Percentiles rank a stretch among this genome's conserved stretches.
phyloP scores from a whole-genome alignment of 192 early-diverging fungal species.

The Phlyctochytrium arcticum region DNA sequence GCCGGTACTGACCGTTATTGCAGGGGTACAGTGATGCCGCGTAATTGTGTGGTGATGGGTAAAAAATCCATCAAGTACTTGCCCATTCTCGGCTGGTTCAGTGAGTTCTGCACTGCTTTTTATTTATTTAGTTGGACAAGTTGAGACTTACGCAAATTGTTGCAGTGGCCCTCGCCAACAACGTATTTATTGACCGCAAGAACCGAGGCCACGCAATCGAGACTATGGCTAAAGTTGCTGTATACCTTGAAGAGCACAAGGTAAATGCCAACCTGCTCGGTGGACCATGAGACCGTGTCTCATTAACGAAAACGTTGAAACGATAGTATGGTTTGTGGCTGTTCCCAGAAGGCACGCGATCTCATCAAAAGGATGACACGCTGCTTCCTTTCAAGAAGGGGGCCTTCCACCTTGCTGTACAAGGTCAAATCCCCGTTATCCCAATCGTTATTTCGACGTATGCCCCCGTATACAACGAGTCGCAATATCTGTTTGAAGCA shows the following conservation, averaged over 20 bases:
- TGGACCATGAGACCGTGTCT: background rate
- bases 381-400: slow-evolving; percentile 96
- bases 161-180: slow-evolving; percentile 69
- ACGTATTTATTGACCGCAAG: slow-evolving; percentile 83
- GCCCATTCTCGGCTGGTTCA: slow-evolving; percentile 74
- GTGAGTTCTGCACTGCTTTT: slow-evolving; percentile 41
- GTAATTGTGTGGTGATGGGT: slow-evolving; percentile 15
- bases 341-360: slow-evolving; percentile 90
- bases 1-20: background rate
- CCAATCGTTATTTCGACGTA: slow-evolving; percentile 82
- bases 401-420: slow-evolving; percentile 89
- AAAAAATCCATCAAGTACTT: slow-evolving; percentile 67
- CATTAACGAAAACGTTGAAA: background rate
- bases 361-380: slow-evolving; percentile 60
- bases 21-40: slow-evolving; percentile 12
- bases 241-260: slow-evolving; percentile 67
- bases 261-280: slow-evolving; percentile 32
- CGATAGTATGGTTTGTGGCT: slow-evolving; percentile 64
- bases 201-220: slow-evolving; percentile 76
- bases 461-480: slow-evolving; percentile 29
- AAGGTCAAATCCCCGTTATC: slow-evolving; percentile 78
- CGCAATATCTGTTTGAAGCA: slow-evolving; percentile 30
- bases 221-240: slow-evolving; percentile 69
- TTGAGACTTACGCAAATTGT: background rate
- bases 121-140: background rate